These are phyloP conservation scores for Zygoascus ofunaensis DNA, from an alignment of 805 yeast genomes.

Conservation along the genomic window DNA sequence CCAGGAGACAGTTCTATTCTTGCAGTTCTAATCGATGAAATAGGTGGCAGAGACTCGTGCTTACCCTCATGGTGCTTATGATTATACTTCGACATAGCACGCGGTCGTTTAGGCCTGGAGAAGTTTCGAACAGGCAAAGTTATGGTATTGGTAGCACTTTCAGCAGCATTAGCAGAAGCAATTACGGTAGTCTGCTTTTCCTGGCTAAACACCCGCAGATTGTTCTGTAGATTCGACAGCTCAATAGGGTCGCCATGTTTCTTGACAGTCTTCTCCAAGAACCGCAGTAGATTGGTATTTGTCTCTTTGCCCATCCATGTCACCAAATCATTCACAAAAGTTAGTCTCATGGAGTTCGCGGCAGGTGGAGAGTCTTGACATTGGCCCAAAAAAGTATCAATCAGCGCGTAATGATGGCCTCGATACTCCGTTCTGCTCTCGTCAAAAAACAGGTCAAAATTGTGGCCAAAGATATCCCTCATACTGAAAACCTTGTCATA, in stretches of 20 bases:
- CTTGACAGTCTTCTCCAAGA: not conserved
- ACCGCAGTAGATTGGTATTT: not conserved
- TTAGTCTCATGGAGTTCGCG: not conserved
- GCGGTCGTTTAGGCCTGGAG: not conserved
- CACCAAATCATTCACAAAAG: not conserved
- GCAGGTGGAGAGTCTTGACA: not conserved
- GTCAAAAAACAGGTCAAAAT: not conserved
- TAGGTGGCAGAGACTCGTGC: not conserved
- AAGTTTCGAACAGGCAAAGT: not conserved
- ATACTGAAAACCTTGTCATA: not conserved
- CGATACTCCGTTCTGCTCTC: not conserved
- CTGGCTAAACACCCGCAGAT: not conserved
- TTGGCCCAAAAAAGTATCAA: not conserved
- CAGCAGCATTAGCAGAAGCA: no score
- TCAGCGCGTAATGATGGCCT: not conserved
- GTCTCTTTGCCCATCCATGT: not conserved
- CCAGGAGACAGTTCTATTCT: not conserved
- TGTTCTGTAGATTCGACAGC: not conserved
- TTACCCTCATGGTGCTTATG: not conserved
- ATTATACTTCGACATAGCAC: not conserved
- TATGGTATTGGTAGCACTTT: not conserved
- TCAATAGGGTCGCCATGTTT: not conserved
- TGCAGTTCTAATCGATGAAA: not conserved
- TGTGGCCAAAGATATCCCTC: not conserved
- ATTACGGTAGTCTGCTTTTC: not conserved